Base-by-base conservation (phyloP, 2,329 filamentous ascomycete species). In the Ophiosphaerella herpotricha region DNA sequence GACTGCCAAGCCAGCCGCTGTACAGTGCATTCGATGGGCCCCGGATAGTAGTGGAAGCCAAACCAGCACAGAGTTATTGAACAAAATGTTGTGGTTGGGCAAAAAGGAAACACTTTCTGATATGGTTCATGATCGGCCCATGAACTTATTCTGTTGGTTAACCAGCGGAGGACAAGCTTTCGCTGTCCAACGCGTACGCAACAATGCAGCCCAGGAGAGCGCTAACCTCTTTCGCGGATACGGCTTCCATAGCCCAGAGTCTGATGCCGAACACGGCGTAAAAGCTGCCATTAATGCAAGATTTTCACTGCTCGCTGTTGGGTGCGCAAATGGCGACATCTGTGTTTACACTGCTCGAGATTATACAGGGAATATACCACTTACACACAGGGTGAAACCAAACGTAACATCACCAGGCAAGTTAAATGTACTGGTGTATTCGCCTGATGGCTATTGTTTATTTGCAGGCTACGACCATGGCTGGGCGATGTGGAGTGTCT, bases 401-500 rank as follows among this genome's bases (percentile, higher is more conserved):
- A 86, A 89, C 11, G 85, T 86, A 0, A 91, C 91, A 1, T 74
- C 79, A 4, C 86, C 90, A 1, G 94, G 94, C 0, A 73, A 76
- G 11, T 76, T 97, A 43, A 91, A 84, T 2, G 88, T 86, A 26
- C 74, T 99, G 58, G 85, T 77, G 52, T 99, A 96, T 76, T 97
- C 94, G 1, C 91, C 93, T 0, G 94, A 99, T 71, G 94, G 94
- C 14, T 97, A 97, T 72, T 96, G 92, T 70, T 81, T 99, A 7
- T 97, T 99, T 73, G 91, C 89, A 37, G 94, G 93, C 1, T 97
- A 93, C 67, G 87, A 94, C 64, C 86, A 87, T 50, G 95, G 94
- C 0, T 99, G 94, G 94, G 88, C 90, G 4, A 93, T 87, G 39
- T 99, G 93, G 93, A 97, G 93, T 70, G 94, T 97, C 33, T 99